Base-by-base conservation (phyloP, 495 filamentous ascomycete genomes). In the Eremomyces bilateralis region DNA sequence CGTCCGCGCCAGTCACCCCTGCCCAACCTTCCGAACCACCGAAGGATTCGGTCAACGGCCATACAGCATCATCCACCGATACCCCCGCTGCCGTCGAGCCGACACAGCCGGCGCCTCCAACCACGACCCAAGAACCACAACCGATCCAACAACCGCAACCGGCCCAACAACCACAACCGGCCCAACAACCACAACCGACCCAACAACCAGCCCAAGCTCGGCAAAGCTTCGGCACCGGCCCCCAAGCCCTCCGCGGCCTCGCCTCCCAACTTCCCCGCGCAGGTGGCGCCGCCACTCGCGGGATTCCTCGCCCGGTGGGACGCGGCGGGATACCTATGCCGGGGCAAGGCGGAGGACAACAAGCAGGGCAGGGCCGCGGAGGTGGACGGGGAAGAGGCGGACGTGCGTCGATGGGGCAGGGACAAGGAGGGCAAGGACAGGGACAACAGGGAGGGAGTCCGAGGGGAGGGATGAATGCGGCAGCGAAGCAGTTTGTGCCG, bases 181-280 rank as follows among this genome's bases (percentile, higher is more conserved):
- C 10, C 29, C 32, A 17, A 35, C 38, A 33, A 31, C 31, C 27
- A 31, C 20, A 11, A 21, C 41, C 5, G 21, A 27, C 21, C 19
- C 15, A 3, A 29, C 2, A 43, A 40, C 40, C 30, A 8, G 10
- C 30, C 18, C 30, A 32, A 6, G 6, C 30, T 11, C 30, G 17
- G 30, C 30, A 8, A 32, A 32, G 29, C 33, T 20, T 42, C 20
- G 52, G 52, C 13, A 49, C 52, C 12, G 52, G 46, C 3, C 46
- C 48, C 20, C 46, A 38, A 20, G 52, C 46, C 1, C 41, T 52
- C 1, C 43, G 50, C 12, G 39, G 42, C 31, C 18, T 48, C 3
- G 16, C 43, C 11, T 37, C 36, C n/a, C 42, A 45, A 28, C 20
- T 30, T 11, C 2, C 30, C 1, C 15, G 34, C 5, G 30, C 36